Evolutionary conservation across 202 grass and related monocot genomes (phyloP).

Genomic region (Bolboschoenoplectus hybrid): DNA sequence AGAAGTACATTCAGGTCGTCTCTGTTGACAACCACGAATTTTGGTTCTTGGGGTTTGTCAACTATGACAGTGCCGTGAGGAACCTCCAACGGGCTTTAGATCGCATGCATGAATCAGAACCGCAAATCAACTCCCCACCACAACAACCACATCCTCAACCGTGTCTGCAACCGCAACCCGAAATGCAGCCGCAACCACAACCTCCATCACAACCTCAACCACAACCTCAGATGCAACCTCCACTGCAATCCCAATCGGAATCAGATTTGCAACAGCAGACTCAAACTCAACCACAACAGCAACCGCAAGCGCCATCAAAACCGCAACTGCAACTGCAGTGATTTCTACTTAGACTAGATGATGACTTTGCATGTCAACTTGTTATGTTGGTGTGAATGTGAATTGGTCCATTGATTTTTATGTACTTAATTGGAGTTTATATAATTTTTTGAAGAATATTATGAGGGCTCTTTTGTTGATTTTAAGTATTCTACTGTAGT

Average conservation of each 20-base stretch:
- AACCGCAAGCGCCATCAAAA: neutral
- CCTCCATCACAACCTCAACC: neutral
- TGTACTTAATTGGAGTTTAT: neutral
- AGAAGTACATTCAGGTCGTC: slow-evolving; percentile 90
- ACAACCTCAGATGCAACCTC: neutral
- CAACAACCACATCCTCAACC: slow-evolving; percentile 7
- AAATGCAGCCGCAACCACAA: neutral
- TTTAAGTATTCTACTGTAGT: neutral
- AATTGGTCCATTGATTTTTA: slow-evolving; percentile 9
- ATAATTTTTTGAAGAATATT: slow-evolving; percentile 21
- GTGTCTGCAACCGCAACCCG: neutral
- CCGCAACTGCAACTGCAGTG: neutral
- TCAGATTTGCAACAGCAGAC: neutral
- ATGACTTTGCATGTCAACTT: neutral
- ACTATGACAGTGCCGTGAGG: slow-evolving; percentile 68
- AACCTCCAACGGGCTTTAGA: slow-evolving; percentile 56
- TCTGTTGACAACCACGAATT: slow-evolving; percentile 84
- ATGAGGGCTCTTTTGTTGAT: neutral
- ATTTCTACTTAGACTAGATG: neutral
- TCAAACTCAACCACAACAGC: neutral
- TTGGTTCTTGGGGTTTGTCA: slow-evolving; percentile 94
- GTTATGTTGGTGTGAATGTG: slow-evolving; percentile 16
- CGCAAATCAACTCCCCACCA: slow-evolving; percentile 31
- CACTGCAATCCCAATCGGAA: neutral
- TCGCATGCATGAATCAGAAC: slow-evolving; percentile 27